A percentile compares a stretch with the other conserved stretches of the same genome.
These are phyloP conservation scores for Cryptococcus sp. DNA, from an alignment of 1,284 basidiomycete genomes.

Conservation along the genomic window DNA sequence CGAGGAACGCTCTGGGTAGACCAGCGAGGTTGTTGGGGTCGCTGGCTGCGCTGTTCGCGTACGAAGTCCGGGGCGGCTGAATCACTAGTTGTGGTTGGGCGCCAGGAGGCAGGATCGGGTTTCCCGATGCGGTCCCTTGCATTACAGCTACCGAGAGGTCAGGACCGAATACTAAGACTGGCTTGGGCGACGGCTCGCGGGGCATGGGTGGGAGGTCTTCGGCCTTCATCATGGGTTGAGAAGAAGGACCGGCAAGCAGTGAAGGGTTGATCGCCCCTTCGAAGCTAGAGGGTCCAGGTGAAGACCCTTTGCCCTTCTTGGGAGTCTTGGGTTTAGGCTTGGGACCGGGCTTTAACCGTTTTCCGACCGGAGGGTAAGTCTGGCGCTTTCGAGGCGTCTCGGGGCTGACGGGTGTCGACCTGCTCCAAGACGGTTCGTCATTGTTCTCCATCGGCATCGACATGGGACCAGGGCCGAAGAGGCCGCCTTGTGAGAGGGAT, in stretches of 20 bases:
- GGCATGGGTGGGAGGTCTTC: neutral
- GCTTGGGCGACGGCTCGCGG: conserved; percentile 15
- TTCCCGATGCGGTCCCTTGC: conserved; percentile 12
- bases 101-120: conserved; percentile 1
- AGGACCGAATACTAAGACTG: conserved; percentile 19
- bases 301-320: conserved; percentile 18
- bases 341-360: conserved; percentile 38
- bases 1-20: conserved; percentile 31
- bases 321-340: conserved; percentile 39
- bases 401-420: conserved; percentile 12
- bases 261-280: conserved; percentile 6
- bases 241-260: conserved; percentile 6
- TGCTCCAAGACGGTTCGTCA: conserved; percentile 6
- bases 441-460: neutral
- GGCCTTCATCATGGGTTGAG: conserved; percentile 4
- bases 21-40: conserved; percentile 11
- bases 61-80: conserved; percentile 20
- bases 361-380: conserved; percentile 34
- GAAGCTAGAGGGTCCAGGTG: conserved; percentile 1
- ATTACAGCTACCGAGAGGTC: conserved; percentile 19
- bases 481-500: conserved; percentile 12
- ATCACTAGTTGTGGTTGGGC: conserved; percentile 25
- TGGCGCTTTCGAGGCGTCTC: conserved; percentile 27
- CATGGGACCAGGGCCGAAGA: conserved; percentile 9
- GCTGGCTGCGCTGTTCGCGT: conserved; percentile 1